Evolutionary conservation across 2,329 filamentous ascomycete genomes (phyloP).

Genomic region (Aspergillus spinulosporus): DNA sequence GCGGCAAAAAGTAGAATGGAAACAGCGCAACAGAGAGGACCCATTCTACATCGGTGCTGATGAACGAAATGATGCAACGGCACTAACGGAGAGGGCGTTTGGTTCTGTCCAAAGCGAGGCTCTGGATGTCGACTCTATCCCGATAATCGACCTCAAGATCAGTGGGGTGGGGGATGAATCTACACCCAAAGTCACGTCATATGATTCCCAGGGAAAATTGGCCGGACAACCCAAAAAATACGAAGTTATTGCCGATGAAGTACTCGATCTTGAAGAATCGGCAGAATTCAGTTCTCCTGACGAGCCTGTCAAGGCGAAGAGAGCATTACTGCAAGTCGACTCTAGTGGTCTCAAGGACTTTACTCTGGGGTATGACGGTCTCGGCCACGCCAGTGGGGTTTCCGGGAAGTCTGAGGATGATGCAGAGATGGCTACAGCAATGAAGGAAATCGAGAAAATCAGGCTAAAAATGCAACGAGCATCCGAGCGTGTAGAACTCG

Average conservation of each 20-base stretch:
- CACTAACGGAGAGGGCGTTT: constrained; percentile 76
- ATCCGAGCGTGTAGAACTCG: constrained; percentile 52
- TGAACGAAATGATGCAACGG: constrained; percentile 62
- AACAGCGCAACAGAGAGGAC: constrained; percentile 84
- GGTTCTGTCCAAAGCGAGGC: constrained; percentile 71
- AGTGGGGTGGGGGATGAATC: constrained; percentile 50
- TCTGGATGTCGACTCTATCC: constrained; percentile 90
- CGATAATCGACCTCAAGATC: constrained; percentile 88
- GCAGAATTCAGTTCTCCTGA: constrained; percentile 41
- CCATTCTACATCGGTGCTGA: constrained; percentile 82
- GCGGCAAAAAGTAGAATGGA: constrained; percentile 71
- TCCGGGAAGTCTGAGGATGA: constrained; percentile 73
- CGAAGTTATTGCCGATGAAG: constrained; percentile 72
- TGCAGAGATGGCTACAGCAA: constrained; percentile 81
- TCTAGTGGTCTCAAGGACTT: constrained; percentile 77
- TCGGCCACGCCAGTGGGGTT: constrained; percentile 41
- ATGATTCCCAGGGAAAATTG: constrained; percentile 33
- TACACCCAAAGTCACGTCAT: constrained; percentile 17
- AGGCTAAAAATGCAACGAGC: constrained; percentile 75
- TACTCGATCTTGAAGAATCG: constrained; percentile 52
- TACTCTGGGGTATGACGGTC: constrained; percentile 54
- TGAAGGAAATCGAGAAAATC: constrained; percentile 83
- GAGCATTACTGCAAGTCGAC: constrained; percentile 77
- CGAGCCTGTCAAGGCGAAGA: constrained; percentile 51
- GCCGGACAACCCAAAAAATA: constrained; percentile 58